Percentiles rank a stretch among this genome's conserved stretches.
These are phyloP conservation scores for Suhomyces kilbournensis DNA, from an alignment of 805 yeast genomes.

Conservation along the genomic window DNA sequence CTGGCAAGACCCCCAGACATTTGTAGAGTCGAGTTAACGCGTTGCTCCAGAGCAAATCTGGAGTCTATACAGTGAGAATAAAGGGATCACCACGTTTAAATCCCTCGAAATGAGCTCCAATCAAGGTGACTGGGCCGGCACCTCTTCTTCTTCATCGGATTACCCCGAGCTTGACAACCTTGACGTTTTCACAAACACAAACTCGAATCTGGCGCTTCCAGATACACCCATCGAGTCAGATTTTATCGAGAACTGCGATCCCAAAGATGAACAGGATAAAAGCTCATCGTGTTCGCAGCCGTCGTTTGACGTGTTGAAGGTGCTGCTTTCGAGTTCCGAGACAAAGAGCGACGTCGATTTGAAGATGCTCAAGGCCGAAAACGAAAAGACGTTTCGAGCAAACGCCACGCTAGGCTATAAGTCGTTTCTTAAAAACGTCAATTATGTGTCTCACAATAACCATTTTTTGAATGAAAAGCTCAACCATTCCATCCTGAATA, in stretches of 20 bases:
- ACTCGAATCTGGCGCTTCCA: background rate
- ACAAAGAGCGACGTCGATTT: background rate
- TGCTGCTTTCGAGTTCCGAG: background rate
- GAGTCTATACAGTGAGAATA: no score
- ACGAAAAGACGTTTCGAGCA: slow-evolving; percentile 2
- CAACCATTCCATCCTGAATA: slow-evolving; percentile 6
- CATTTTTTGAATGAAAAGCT: slow-evolving; percentile 13
- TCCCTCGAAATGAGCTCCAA: background rate
- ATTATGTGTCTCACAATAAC: slow-evolving; percentile 20
- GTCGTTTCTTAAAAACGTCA: slow-evolving; percentile 26
- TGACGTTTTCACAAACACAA: background rate
- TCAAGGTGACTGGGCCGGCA: background rate
- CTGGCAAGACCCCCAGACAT: no score
- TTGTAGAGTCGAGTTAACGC: no score
- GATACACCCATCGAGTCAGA: background rate
- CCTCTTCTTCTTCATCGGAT: background rate
- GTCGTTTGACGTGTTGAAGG: slow-evolving; percentile 4
- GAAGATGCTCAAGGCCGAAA: background rate
- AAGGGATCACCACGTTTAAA: no score
- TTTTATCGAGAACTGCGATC: background rate
- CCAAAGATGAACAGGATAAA: background rate
- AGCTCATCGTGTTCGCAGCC: slow-evolving; percentile 3
- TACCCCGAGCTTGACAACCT: background rate
- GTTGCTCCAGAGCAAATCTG: no score
- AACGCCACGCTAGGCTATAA: slow-evolving; percentile 13